Evolutionary conservation across 2,329 filamentous ascomycete species (phyloP).

Genomic region (Daldinia sp.): DNA sequence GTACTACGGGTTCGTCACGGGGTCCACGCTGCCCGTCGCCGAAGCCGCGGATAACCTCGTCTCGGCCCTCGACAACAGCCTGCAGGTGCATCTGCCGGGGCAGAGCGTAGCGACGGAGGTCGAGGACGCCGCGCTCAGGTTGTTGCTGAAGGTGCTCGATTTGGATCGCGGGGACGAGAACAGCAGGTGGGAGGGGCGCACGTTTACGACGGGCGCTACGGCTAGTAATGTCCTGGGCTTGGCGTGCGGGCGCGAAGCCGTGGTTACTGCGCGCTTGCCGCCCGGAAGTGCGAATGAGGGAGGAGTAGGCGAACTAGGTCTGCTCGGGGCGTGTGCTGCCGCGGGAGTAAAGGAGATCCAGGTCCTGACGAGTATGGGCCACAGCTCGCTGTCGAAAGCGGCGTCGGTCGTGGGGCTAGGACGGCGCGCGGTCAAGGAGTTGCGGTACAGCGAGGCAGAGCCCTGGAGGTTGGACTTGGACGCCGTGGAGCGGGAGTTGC

Average conservation of each 20-base stretch:
- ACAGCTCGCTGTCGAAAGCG: constrained; percentile 87
- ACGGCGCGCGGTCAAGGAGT: constrained; percentile 72
- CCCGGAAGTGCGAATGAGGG: constrained; percentile 49
- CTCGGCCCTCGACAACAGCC: constrained; percentile 83
- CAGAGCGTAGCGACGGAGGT: constrained; percentile 82
- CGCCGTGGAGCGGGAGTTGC: constrained; percentile 71
- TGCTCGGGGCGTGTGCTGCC: constrained; percentile 73
- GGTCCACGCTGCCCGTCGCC: constrained; percentile 82
- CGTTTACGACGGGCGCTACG: constrained; percentile 73
- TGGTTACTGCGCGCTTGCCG: constrained; percentile 13
- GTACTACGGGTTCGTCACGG: constrained; percentile 93
- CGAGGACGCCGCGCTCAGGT: constrained; percentile 76
- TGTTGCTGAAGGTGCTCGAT: constrained; percentile 75
- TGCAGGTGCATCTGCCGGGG: constrained; percentile 81
- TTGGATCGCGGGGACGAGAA: constrained; percentile 54
- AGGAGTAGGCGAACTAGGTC: constrained; percentile 76
- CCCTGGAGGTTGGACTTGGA: constrained; percentile 79
- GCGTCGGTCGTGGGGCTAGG: constrained; percentile 86
- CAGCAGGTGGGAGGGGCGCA: constrained; percentile 66
- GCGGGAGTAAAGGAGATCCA: constrained; percentile 77
- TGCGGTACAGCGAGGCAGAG: constrained; percentile 64
- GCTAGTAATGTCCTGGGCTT: constrained; percentile 85
- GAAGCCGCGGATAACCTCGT: constrained; percentile 88
- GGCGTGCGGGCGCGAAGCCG: constrained; percentile 72
- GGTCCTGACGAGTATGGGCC: constrained; percentile 82